Evolutionary conservation across 2,329 filamentous ascomycete species (phyloP).

Genomic region (Hypocrella siamensis): DNA sequence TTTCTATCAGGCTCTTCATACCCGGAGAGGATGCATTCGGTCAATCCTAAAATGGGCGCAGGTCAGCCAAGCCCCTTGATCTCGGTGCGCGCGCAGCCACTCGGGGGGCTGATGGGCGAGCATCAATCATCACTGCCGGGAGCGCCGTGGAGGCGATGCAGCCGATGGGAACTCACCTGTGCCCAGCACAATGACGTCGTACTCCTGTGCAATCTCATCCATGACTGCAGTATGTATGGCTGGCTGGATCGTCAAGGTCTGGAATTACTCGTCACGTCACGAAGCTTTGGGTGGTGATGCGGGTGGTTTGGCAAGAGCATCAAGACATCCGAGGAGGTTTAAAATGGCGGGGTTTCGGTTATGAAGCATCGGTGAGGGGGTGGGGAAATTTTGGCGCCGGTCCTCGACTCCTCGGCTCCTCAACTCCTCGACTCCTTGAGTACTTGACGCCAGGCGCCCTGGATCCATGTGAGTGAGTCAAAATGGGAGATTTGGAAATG

Average conservation of each 20-base stretch:
- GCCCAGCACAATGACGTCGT: conserved; percentile 97
- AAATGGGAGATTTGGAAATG: too few species aligned
- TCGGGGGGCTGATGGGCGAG: too few species aligned
- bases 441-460: background rate
- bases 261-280: conserved; percentile 1
- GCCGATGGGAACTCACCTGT: conserved; percentile 74
- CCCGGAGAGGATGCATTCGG: conserved; percentile 98
- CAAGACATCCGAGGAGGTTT: conserved; percentile 4
- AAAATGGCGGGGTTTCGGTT: conserved; percentile 13
- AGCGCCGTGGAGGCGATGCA: too few species aligned
- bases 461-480: conserved; percentile 2
- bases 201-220: conserved; percentile 97
- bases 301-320: too few species aligned
- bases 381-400: conserved; percentile 2
- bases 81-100: too few species aligned
- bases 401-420: background rate
- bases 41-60: conserved; percentile 50
- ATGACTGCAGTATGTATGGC: conserved; percentile 34
- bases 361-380: conserved; percentile 11
- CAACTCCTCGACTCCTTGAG: background rate
- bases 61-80: conserved; percentile 2
- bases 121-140: too few species aligned
- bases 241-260: background rate
- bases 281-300: background rate
- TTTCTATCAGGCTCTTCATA: conserved; percentile 26